Conservation (phyloP, 257 asterid species). For the Plectranthus barbatus region DNA sequence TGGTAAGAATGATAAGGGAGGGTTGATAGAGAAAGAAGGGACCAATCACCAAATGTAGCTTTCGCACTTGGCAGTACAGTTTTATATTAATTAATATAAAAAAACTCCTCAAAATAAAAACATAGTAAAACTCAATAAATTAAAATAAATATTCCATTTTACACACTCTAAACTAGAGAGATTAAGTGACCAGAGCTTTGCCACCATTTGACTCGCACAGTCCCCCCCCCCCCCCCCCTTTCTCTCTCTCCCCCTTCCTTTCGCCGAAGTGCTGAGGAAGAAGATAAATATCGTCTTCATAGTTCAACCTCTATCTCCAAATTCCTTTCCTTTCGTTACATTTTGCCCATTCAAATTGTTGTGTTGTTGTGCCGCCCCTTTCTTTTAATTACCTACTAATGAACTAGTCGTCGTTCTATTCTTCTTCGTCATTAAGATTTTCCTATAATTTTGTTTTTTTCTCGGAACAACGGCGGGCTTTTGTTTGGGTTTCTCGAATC, state of each 20-base stretch:
- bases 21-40: constrained; percentile 26
- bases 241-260: constrained; percentile 12
- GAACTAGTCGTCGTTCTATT: not conserved
- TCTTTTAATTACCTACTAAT: too few relatives aligned
- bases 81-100: constrained; percentile 2
- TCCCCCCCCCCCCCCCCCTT: too few relatives aligned
- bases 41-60: constrained; percentile 39
- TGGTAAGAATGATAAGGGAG: too few relatives aligned
- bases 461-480: not conserved
- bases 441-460: too few relatives aligned
- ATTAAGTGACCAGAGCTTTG: constrained; percentile 11
- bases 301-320: too few relatives aligned
- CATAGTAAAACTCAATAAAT: not conserved
- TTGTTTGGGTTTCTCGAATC: constrained; percentile 1
- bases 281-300: too few relatives aligned
- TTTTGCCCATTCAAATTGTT: too few relatives aligned
- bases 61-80: constrained; percentile 30
- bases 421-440: not conserved
- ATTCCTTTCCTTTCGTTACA: too few relatives aligned
- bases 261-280: too few relatives aligned
- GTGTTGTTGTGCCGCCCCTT: too few relatives aligned
- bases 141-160: constrained; percentile 15
- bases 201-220: constrained; percentile 35
- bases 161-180: constrained; percentile 19
- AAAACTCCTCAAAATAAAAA: not conserved